Evolutionary conservation across 2,329 filamentous ascomycete species (phyloP), one percentile per base, ranked within the genome.

Genomic region (Fusarium sp.): DNA sequence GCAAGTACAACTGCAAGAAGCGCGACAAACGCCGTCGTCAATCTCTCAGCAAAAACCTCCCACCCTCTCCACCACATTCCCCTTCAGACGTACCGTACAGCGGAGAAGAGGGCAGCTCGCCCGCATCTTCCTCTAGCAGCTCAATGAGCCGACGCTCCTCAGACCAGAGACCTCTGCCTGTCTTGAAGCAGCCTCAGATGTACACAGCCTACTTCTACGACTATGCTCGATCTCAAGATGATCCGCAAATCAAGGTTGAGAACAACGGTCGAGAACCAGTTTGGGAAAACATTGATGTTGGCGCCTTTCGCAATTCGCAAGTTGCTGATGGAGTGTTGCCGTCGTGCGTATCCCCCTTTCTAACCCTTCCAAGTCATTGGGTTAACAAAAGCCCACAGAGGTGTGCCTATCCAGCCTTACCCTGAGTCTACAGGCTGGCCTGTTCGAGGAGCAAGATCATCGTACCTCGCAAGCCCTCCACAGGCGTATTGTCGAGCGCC

Each of bases 1-100:
- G 77, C 70, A 87, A 87, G 73, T 87, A 87, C 74, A 84, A 82
- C 56, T 80, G 81, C 72, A 82, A 77, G 67, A 78, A 77, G 52
- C 76, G 77, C 43, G 47, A 67, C 24, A 58, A 51, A 15, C 67
- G 67, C 10, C 73, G 72, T 43, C 65, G 66, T 27, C 47, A 59
- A 49, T 59, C 62, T 14, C 47, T 65, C 29, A 50, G 42, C 20
- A 56, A 60, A 4, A 40, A 18, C 20, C 22, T 66, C 10, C 65
- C 70, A 18, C 67, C 59, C 10, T 73, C 74, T n/a, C 72, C 72
- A 10, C 66, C 71, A 15, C 59, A 27, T 5, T 68, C 66, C 8
- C 73, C 74, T 15, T 25, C 54, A 27, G 61, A 56, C 8, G 38
- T 32, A 18, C 22, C 20, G 4, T 22, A 56, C 44, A 58, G 29